A percentile compares a stretch with the other conserved stretches of the same genome.
phyloP scores from a whole-genome alignment of 371 early-diverging fungal species.

The Syncephalastrum contaminatum region DNA sequence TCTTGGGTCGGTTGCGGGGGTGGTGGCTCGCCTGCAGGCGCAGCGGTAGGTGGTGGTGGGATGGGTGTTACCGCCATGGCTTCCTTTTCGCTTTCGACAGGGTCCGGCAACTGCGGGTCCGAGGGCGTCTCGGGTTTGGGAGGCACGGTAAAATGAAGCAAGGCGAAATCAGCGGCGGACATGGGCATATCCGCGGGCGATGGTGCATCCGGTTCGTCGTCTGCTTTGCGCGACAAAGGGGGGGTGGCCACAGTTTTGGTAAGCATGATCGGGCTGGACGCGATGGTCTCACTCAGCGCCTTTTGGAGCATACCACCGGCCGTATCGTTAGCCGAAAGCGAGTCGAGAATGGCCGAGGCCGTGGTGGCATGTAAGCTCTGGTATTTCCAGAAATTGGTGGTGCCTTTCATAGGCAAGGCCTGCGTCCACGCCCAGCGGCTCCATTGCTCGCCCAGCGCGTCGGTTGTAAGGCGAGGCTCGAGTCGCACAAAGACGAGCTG shows the following conservation, averaged over 20 bases:
- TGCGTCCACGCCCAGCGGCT: slow-evolving; percentile 40
- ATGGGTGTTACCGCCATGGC: background rate
- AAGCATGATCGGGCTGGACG: slow-evolving; percentile 35
- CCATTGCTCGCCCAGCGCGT: slow-evolving; percentile 45
- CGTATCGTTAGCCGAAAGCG: slow-evolving; percentile 10
- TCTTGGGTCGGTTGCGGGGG: too few species aligned
- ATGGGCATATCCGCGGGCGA: slow-evolving; percentile 4
- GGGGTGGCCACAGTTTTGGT: slow-evolving; percentile 27
- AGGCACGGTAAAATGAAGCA: slow-evolving; percentile 6
- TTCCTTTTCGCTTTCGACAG: background rate
- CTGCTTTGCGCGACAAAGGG: slow-evolving; percentile 1
- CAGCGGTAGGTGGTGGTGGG: background rate
- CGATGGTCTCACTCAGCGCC: slow-evolving; percentile 27
- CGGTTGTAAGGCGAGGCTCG: slow-evolving; percentile 20
- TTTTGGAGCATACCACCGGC: slow-evolving; percentile 27
- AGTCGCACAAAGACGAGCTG: too few species aligned
- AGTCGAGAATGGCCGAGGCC: slow-evolving; percentile 12
- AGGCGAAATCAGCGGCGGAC: slow-evolving; percentile 12
- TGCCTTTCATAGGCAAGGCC: slow-evolving; percentile 2
- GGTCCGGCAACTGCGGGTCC: too few species aligned
- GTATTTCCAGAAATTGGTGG: slow-evolving; percentile 14
- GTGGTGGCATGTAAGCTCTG: slow-evolving; percentile 7
- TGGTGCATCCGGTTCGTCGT: slow-evolving; percentile 1
- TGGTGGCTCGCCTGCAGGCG: background rate
- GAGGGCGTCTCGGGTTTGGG: too few species aligned